Evolutionary conservation across 371 early-diverging fungal species (phyloP).

Genomic region (Encephalitozoon hellem): DNA sequence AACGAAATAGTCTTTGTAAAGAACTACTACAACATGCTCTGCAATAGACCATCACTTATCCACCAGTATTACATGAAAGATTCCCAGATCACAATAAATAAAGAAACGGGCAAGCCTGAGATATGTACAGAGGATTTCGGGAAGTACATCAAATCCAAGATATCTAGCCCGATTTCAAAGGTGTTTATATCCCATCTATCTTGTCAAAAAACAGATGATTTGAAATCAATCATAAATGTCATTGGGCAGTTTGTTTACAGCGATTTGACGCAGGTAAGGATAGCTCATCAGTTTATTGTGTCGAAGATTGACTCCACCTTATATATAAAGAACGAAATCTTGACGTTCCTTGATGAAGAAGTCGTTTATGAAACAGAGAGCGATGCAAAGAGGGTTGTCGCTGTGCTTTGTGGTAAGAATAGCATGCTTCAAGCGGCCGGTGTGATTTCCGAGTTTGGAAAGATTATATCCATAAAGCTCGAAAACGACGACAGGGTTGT

Average conservation of each 20-base stretch:
- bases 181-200: conserved; percentile 30
- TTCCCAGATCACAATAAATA: not conserved
- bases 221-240: conserved; percentile 1
- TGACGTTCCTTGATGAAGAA: conserved; percentile 38
- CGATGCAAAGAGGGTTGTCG: not conserved
- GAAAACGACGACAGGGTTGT: not conserved
- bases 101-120: conserved; percentile 3
- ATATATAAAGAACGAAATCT: conserved; percentile 28
- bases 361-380: conserved; percentile 20
- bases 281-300: conserved; percentile 32
- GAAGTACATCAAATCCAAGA: conserved; percentile 1
- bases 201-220: conserved; percentile 12
- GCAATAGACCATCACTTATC: not conserved
- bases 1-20: conserved; percentile 18
- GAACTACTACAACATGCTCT: conserved; percentile 21
- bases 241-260: conserved; percentile 44
- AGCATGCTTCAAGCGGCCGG: not conserved
- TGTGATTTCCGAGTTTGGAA: not conserved
- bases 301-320: not conserved
- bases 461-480: not conserved
- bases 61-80: conserved; percentile 4
- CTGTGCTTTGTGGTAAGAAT: not conserved
- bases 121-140: not conserved
- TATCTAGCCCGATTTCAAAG: conserved; percentile 5
- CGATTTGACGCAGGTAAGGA: conserved; percentile 22